A percentile compares a stretch with the other conserved stretches of the same genome.
Conservation (phyloP, 345 rosid genomes). For the Gossypium turneri region DNA sequence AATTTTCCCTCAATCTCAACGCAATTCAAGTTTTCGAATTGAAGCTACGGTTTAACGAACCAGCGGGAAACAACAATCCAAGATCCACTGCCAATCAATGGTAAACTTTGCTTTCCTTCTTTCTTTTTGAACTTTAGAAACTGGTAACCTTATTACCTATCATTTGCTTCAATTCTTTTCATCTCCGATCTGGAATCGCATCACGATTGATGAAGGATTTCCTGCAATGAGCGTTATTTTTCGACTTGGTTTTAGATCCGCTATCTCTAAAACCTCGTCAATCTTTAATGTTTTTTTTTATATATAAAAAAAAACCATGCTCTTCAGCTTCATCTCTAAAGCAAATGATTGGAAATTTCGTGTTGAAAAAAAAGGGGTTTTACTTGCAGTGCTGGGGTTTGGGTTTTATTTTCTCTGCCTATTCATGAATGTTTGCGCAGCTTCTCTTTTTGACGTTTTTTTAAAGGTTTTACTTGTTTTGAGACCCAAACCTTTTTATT, state of each 20-base stretch:
- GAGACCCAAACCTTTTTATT: neutral
- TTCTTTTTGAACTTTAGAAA: neutral
- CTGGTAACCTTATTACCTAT: neutral
- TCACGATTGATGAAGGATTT: neutral
- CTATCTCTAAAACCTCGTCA: neutral
- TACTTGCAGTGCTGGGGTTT: neutral
- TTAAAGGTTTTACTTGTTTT: neutral
- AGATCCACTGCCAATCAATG: conserved; percentile 22
- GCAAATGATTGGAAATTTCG: neutral
- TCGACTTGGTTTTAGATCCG: neutral
- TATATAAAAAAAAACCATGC: neutral
- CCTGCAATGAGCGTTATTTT: neutral
- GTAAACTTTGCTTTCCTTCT: conserved; percentile 2
- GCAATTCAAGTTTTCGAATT: conserved; percentile 9
- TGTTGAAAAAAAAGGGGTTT: neutral
- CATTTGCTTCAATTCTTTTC: neutral
- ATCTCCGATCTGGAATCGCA: neutral
- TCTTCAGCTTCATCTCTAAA: neutral
- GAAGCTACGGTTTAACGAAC: neutral
- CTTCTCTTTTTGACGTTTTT: neutral
- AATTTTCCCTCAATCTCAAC: neutral
- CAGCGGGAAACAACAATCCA: neutral
- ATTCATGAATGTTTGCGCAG: neutral
- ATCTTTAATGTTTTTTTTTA: neutral
- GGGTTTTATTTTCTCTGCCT: neutral